Evolutionary conservation across 2,329 filamentous ascomycete genomes (phyloP).

Genomic region (Chlorencoelia australis): DNA sequence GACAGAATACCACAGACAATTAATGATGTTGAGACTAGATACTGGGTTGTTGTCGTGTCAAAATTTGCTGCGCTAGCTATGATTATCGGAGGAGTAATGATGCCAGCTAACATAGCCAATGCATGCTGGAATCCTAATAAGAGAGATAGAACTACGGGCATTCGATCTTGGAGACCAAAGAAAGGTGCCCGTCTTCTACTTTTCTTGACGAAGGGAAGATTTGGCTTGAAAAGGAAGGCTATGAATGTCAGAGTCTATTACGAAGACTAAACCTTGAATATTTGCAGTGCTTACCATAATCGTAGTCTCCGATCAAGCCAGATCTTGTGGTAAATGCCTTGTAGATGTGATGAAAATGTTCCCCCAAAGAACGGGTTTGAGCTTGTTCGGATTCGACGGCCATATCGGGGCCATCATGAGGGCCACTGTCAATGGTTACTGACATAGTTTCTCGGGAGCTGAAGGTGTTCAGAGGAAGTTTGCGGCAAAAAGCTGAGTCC

Average conservation of each 20-base stretch:
- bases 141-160: constrained; percentile 65
- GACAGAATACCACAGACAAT: constrained; percentile 73
- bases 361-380: constrained; percentile 32
- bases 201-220: constrained; percentile 72
- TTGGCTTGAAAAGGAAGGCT: constrained; percentile 62
- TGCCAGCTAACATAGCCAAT: constrained; percentile 57
- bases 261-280: constrained; percentile 1
- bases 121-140: constrained; percentile 69
- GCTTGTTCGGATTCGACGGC: constrained; percentile 32
- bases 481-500: no score
- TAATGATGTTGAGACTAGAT: constrained; percentile 47
- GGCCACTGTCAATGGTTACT: constrained; percentile 20
- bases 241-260: constrained; percentile 7
- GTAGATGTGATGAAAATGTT: constrained; percentile 30
- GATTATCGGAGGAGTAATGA: constrained; percentile 68
- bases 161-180: constrained; percentile 70
- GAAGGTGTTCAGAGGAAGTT: no score
- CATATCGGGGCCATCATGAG: constrained; percentile 30
- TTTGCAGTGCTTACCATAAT: constrained; percentile 58
- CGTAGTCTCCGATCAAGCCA: constrained; percentile 76
- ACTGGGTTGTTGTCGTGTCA: constrained; percentile 50
- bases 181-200: constrained; percentile 55
- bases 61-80: constrained; percentile 52
- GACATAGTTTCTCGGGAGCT: constrained; percentile 18
- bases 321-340: constrained; percentile 41